A percentile compares a stretch with the other conserved stretches of the same genome.
These are phyloP conservation scores for Diaporthe eres DNA, from an alignment of 2,329 filamentous ascomycete genomes.

Conservation along the genomic window DNA sequence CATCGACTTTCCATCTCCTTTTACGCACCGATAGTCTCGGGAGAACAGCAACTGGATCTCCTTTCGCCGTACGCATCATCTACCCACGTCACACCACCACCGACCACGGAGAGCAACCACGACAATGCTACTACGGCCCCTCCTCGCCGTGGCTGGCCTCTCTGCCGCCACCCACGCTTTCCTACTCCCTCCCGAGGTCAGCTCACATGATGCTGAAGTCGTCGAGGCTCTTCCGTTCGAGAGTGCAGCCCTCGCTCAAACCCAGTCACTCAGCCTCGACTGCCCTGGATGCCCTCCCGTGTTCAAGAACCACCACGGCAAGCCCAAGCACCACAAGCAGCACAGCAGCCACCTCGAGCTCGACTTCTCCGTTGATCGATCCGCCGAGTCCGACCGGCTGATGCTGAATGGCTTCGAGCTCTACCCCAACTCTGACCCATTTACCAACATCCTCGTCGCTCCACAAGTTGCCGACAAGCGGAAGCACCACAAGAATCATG, in stretches of 20 bases:
- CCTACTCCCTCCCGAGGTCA: conserved; percentile 67
- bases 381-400: conserved; percentile 60
- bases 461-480: conserved; percentile 57
- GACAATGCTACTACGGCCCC: conserved; percentile 57
- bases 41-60: neutral
- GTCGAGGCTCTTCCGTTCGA: conserved; percentile 58
- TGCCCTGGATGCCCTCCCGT: conserved; percentile 67
- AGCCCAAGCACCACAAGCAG: conserved; percentile 44
- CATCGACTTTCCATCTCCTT: conserved; percentile 1
- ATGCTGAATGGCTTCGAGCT: conserved; percentile 73
- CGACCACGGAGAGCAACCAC: neutral
- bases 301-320: conserved; percentile 50
- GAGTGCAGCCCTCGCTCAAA: conserved; percentile 50
- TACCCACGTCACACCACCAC: neutral
- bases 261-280: conserved; percentile 62
- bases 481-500: conserved; percentile 48
- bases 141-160: conserved; percentile 59
- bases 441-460: conserved; percentile 60
- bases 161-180: conserved; percentile 59
- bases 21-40: neutral
- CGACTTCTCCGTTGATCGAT: conserved; percentile 66
- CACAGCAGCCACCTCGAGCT: conserved; percentile 62
- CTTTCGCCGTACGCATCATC: no score
- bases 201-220: conserved; percentile 57
- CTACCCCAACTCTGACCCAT: conserved; percentile 67